Evolutionary conservation across 2,329 filamentous ascomycete species (phyloP), one percentile per base, ranked within the genome.

Genomic region (Aspergillus proliferans): DNA sequence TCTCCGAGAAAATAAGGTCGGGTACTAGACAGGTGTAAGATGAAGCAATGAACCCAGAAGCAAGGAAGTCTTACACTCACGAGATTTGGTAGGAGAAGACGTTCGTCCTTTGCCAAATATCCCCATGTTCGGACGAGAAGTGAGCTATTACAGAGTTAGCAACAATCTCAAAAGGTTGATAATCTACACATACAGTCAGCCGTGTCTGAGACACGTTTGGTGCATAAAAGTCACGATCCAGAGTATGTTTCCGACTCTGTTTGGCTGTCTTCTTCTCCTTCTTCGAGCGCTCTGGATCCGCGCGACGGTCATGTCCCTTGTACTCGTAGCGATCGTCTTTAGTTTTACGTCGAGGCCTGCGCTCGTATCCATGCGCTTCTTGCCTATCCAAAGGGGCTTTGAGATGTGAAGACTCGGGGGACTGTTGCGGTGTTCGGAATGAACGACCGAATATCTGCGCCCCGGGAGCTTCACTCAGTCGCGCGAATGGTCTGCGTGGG

Each of bases 161-260:
- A 36, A 41, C 14, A 34, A 21, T 22, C 15, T 15, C 2, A 12
- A 26, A 44, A 3, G 21, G 3, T 33, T 15, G 18, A 14, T 9
- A 9, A 19, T 18, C 26, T 4, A 18, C 24, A 46, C 72, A 57
- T 61, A 82, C 80, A 14, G 79, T 82, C 46, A 82, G 65, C 8
- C 78, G 73, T n/a, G 73, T 67, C 44, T 72, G 71, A 9, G 74
- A 63, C 39, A 86, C 73, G 46, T 76, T 76, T 3, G 74, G 63
- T 1, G 82, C 83, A 10, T 68, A 68, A 52, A 85, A 86, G 18
- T 76, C 76, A 6, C 72, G 64, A 64, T 83, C 76, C 6, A 84
- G 69, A 38, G 78, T 58, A 24, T 62, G 59, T 41, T 56, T 65
- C 33, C 64, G 62, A 43, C 45, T 55, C 19, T 50, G 60, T 34